A percentile compares a stretch with the other conserved stretches of the same genome.
phyloP scores from a whole-genome alignment of 1,284 basidiomycete species.

The Malassezia brasiliensis region DNA sequence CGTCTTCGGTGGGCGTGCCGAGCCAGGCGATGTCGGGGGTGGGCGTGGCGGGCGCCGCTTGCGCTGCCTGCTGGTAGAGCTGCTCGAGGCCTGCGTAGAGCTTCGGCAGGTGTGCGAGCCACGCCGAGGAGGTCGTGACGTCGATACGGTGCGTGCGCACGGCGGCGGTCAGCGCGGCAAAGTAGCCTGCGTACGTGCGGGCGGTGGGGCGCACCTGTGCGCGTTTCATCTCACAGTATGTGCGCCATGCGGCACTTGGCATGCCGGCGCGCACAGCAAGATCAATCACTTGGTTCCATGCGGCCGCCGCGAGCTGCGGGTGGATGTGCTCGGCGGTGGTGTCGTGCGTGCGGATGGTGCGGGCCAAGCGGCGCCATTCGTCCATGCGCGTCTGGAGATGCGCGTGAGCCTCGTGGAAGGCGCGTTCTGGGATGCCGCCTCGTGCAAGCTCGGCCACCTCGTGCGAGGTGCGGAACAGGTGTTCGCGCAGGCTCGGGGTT shows the following conservation, averaged over 20 bases:
- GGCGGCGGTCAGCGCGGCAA: slow-evolving; percentile 1
- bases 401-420: slow-evolving; percentile 4
- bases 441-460: slow-evolving; percentile 1
- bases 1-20: background rate
- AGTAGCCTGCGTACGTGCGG: slow-evolving; percentile 11
- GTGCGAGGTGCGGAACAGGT: slow-evolving; percentile 7
- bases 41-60: background rate
- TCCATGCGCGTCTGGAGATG: slow-evolving; percentile 5
- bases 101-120: slow-evolving; percentile 3
- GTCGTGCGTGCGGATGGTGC: background rate
- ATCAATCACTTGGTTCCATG: slow-evolving; percentile 18
- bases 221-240: slow-evolving; percentile 14
- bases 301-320: slow-evolving; percentile 10
- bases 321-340: background rate
- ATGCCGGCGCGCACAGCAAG: slow-evolving; percentile 7
- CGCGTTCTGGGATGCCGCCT: background rate
- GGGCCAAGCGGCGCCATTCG: slow-evolving; percentile 9
- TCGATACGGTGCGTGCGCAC: background rate
- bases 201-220: slow-evolving; percentile 7
- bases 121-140: background rate
- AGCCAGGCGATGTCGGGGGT: background rate
- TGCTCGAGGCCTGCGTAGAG: slow-evolving; percentile 3
- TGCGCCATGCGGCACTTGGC: slow-evolving; percentile 10
- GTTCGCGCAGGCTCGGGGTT: slow-evolving; percentile 8
- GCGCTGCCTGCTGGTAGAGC: background rate